Percentiles rank a stretch among this genome's conserved stretches.
These are phyloP conservation scores for Hemisphaericaspora xylofermentans DNA, from an alignment of 1,139 yeast species.

Conservation along the genomic window DNA sequence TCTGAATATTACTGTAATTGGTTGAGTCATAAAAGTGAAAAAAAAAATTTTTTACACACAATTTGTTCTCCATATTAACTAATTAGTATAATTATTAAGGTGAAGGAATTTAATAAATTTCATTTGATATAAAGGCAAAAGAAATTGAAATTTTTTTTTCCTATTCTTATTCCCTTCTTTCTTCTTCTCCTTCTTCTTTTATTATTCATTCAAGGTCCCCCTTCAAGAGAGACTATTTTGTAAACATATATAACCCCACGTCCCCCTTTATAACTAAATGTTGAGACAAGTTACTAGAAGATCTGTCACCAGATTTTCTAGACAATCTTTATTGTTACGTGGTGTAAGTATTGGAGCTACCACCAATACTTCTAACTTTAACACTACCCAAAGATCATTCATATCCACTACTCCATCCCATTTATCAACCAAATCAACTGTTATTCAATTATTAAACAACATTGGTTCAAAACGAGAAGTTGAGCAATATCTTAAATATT, in stretches of 20 bases:
- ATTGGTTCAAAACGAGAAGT: slow-evolving; percentile 97
- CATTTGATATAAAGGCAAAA: no score
- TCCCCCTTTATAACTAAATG: slow-evolving; percentile 11
- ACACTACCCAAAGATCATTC: neutral
- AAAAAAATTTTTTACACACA: no score
- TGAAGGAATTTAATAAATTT: no score
- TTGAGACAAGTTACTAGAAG: slow-evolving; percentile 17
- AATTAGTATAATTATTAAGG: no score
- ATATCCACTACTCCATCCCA: slow-evolving; percentile 7
- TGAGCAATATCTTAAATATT: slow-evolving; percentile 92
- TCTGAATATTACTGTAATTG: slow-evolving; percentile 28
- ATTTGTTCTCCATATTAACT: no score
- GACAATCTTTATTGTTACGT: neutral
- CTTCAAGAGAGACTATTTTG: no score
- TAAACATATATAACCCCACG: slow-evolving; percentile 1
- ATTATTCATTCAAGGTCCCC: no score
- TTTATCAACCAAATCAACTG: slow-evolving; percentile 84
- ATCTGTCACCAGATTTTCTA: slow-evolving; percentile 10
- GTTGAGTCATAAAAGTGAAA: slow-evolving; percentile 19
- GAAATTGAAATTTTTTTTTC: no score
- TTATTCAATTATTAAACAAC: slow-evolving; percentile 88
- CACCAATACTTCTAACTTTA: slow-evolving; percentile 1
- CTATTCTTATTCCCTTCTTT: no score
- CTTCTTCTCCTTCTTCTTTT: no score
- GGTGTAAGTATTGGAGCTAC: slow-evolving; percentile 4